Evolutionary conservation across 2,329 filamentous ascomycete genomes (phyloP), one percentile per base, ranked within the genome.

Genomic region (Phialocephala subalpina): DNA sequence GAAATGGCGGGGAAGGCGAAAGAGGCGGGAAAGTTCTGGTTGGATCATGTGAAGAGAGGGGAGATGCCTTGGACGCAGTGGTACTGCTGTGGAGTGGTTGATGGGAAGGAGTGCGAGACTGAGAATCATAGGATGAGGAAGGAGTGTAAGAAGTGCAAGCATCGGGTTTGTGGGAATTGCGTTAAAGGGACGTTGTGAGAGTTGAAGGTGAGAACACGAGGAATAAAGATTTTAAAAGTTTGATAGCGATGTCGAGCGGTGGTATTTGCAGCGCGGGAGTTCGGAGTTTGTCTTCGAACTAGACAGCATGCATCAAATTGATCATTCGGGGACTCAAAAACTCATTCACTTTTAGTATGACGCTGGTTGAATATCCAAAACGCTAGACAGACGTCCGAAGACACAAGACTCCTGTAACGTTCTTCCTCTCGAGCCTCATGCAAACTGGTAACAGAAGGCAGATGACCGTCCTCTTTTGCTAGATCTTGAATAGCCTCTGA

Each of bases 61-160:
- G 63, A 69, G 40, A 64, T 66, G 45, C 69, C 69, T 2, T 70
- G 69, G 69, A 70, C 65, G 1, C 69, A 70, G 16, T 70, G 69
- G 69, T 66, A 70, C 58, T 70, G 69, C 29, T 70, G 69, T 60
- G 55, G 64, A 6, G 16, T 65, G 14, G 52, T 63, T 4, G 49
- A 60, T 40, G 67, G 69, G 2, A 25, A 47, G 29, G 67, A 66
- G 59, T 70, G 69, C 53, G 69, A 70, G 52, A 64, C 57, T n/a
- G 59, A 66, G 38, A 70, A 69, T 42, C 63, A 69, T 59, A 40
- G 69, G 33, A 33, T 70, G 5, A 59, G 66, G n/a, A 69, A 69
- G 42, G 38, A 65, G 35, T 70, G 69, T 58, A 69, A 67, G 67
- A 67, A 62, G 27, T 70, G 69, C 62, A 45, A 57, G 29, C 67